Percentiles rank a stretch among this genome's conserved stretches.
phyloP scores from a whole-genome alignment of 306 rosid genomes.

The Leucaena leucocephala region DNA sequence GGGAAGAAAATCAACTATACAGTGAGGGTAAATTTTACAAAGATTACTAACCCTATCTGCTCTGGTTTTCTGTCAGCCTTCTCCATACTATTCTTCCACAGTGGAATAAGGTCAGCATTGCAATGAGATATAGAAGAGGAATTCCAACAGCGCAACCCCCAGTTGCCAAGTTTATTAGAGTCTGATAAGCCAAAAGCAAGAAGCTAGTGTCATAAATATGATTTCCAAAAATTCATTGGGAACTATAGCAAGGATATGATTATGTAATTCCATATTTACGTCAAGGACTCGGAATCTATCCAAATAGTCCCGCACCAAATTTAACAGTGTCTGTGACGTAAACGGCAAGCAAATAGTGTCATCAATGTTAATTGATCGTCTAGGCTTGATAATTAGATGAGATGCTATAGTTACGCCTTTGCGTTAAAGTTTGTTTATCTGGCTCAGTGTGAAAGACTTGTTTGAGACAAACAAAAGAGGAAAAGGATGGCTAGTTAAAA shows the following conservation, averaged over 20 bases:
- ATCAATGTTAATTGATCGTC: constrained; percentile 16
- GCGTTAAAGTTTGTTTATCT: neutral
- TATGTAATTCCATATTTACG: constrained; percentile 11
- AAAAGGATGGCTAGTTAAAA: constrained; percentile 12
- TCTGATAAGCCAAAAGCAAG: constrained; percentile 56
- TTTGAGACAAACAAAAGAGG: constrained; percentile 4
- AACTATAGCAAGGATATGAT: constrained; percentile 18
- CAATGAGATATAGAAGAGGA: constrained; percentile 70
- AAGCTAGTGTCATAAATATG: constrained; percentile 27
- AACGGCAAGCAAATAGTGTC: constrained; percentile 28
- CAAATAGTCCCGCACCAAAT: constrained; percentile 44
- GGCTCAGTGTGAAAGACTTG: constrained; percentile 15
- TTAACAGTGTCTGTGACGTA: constrained; percentile 66
- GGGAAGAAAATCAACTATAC: constrained; percentile 22
- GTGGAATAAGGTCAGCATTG: constrained; percentile 61
- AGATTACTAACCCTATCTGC: constrained; percentile 39
- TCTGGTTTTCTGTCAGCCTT: constrained; percentile 64
- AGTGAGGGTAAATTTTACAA: constrained; percentile 20
- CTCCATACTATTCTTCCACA: constrained; percentile 92
- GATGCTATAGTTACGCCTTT: neutral
- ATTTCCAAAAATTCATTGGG: constrained; percentile 24
- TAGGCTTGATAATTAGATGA: neutral
- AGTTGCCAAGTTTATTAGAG: constrained; percentile 80
- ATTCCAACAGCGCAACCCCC: constrained; percentile 81
- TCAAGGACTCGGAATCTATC: constrained; percentile 6